Evolutionary conservation across 2,329 filamentous ascomycete species (phyloP).

Genomic region (Aspergillus thermomutatus): DNA sequence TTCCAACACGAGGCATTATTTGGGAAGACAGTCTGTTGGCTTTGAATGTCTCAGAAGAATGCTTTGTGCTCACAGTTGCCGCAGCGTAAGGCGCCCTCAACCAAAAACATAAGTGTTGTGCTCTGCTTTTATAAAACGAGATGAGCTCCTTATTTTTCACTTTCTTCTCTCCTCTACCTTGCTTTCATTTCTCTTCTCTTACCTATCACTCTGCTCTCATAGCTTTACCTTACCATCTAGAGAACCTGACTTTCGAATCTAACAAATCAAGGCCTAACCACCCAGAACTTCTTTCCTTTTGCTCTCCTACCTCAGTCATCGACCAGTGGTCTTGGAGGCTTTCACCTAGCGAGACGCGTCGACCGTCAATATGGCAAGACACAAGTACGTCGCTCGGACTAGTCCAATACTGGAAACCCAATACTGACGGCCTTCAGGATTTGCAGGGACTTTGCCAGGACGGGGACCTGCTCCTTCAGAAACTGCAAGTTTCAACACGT

Average conservation of each 20-base stretch:
- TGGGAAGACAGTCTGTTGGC: too few relatives aligned
- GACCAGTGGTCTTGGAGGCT: neutral
- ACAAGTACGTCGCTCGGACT: neutral
- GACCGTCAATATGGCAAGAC: neutral
- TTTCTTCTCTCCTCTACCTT: neutral
- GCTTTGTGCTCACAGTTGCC: neutral
- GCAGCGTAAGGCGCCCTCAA: neutral
- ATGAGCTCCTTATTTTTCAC: neutral
- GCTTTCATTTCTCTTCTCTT: neutral
- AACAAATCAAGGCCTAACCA: neutral
- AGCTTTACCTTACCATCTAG: neutral
- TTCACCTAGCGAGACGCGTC: neutral
- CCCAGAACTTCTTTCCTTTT: neutral
- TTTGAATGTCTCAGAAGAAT: neutral
- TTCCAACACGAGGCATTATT: neutral
- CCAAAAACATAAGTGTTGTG: neutral
- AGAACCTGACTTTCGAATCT: neutral
- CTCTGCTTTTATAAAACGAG: neutral
- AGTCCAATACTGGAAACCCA: neutral
- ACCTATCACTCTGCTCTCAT: neutral
- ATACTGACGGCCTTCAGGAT: neutral
- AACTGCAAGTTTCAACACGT: conserved; percentile 14
- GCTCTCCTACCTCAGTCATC: neutral
- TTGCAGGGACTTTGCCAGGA: conserved; percentile 7
- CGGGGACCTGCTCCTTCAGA: conserved; percentile 5